Conservation (phyloP, 2,329 filamentous ascomycete genomes). For the Immersiporthe knoxdaviesiana region DNA sequence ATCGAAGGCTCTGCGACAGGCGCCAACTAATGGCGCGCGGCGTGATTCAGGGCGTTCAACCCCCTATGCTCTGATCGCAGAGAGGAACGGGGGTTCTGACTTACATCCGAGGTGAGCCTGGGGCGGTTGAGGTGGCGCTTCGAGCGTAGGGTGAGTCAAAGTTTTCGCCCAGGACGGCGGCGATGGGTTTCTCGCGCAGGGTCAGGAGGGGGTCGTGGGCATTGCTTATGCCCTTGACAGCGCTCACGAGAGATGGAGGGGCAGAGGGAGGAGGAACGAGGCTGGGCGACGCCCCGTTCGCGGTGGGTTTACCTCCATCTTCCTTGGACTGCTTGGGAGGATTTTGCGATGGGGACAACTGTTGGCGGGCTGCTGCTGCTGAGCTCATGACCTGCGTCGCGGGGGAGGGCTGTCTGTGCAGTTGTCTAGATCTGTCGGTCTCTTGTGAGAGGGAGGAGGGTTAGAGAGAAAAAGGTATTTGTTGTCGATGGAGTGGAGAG, state of each 20-base stretch:
- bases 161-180: constrained; percentile 40
- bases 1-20: constrained; percentile 7
- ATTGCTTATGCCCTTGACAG: constrained; percentile 46
- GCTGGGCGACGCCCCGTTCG: constrained; percentile 31
- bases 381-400: constrained; percentile 42
- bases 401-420: constrained; percentile 34
- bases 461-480: constrained; percentile 11
- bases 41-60: not conserved
- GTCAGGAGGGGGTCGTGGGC: constrained; percentile 38
- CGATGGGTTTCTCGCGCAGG: constrained; percentile 38
- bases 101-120: constrained; percentile 62
- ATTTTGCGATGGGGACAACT: constrained; percentile 37
- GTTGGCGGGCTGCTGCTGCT: constrained; percentile 36
- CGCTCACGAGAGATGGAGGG: constrained; percentile 36
- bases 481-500: not conserved
- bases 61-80: too few species aligned
- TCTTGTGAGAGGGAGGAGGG: constrained; percentile 2
- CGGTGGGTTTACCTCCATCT: constrained; percentile 30
- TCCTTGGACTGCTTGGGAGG: constrained; percentile 32
- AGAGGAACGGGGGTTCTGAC: constrained; percentile 33
- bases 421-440: constrained; percentile 2
- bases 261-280: constrained; percentile 33
- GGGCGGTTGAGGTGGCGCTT: constrained; percentile 62
- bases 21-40: not conserved
- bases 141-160: constrained; percentile 60